Conservation (phyloP, 371 early-diverging fungal species). For the Mucor ambiguus region DNA sequence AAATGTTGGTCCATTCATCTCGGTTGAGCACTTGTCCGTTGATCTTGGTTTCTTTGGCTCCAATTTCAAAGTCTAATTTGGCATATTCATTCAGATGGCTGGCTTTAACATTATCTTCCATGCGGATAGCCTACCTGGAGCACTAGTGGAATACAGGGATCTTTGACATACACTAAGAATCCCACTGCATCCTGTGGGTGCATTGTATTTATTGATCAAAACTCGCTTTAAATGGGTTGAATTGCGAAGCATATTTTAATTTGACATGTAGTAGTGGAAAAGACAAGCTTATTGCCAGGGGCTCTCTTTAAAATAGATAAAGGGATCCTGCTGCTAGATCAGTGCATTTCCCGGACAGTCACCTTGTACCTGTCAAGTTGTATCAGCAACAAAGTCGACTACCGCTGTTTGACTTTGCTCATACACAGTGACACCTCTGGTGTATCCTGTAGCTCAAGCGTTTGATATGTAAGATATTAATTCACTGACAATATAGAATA, state of each 20-base stretch:
- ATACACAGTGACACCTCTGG: no score
- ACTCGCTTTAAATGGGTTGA: slow-evolving; percentile 1
- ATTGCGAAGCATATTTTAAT: slow-evolving; percentile 5
- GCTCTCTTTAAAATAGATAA: background rate
- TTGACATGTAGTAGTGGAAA: background rate
- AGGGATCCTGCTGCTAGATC: no score
- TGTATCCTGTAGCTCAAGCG: no score
- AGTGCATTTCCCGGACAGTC: no score
- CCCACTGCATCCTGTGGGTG: slow-evolving; percentile 4
- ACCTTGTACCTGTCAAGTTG: no score
- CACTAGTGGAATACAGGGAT: slow-evolving; percentile 11
- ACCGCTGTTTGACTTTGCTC: no score
- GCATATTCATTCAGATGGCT: background rate
- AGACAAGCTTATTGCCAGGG: slow-evolving; percentile 4
- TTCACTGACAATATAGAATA: no score
- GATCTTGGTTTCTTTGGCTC: slow-evolving; percentile 38
- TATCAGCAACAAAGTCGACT: no score
- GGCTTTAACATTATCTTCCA: slow-evolving; percentile 22
- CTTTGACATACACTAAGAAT: background rate
- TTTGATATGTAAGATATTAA: no score
- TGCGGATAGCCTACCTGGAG: background rate
- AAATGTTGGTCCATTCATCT: slow-evolving; percentile 83
- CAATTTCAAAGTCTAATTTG: slow-evolving; percentile 24
- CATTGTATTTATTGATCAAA: background rate
- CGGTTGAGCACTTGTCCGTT: slow-evolving; percentile 55